Evolutionary conservation across 225 moss, liverwort and hornwort species (phyloP).

Genomic region (Pseudoscleropodium purum): DNA sequence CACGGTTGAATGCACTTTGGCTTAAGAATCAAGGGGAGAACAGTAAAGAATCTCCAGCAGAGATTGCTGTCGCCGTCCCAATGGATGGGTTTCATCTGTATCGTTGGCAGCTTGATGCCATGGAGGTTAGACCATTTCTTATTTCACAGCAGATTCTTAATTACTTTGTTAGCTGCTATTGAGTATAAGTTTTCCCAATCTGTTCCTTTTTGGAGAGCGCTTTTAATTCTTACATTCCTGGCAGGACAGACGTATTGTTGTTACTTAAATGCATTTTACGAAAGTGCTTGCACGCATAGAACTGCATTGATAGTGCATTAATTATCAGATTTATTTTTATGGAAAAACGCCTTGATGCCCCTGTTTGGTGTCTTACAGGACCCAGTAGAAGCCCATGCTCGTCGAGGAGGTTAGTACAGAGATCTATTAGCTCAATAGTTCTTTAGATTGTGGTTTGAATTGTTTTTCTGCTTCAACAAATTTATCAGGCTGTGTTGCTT

Average conservation of each 20-base stretch:
- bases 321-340: background rate
- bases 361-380: conserved; percentile 41
- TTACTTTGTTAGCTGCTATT: background rate
- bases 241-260: background rate
- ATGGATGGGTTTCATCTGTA: conserved; percentile 99
- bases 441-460: background rate
- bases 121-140: conserved; percentile 45
- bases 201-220: background rate
- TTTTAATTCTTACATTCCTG: background rate
- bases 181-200: background rate
- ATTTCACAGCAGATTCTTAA: background rate
- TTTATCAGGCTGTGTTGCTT: background rate
- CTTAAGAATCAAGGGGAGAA: conserved; percentile 22
- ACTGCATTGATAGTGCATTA: background rate
- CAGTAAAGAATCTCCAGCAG: background rate
- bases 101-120: conserved; percentile 85
- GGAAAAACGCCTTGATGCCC: background rate
- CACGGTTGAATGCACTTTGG: conserved; percentile 65
- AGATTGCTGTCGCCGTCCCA: conserved; percentile 71
- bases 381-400: conserved; percentile 81
- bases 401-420: conserved; percentile 74
- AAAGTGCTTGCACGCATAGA: background rate
- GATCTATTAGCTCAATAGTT: background rate
- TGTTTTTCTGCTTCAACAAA: background rate
- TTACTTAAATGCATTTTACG: background rate